Base-by-base conservation (phyloP, 2,329 filamentous ascomycete genomes). In the Falciphora oryzae region DNA sequence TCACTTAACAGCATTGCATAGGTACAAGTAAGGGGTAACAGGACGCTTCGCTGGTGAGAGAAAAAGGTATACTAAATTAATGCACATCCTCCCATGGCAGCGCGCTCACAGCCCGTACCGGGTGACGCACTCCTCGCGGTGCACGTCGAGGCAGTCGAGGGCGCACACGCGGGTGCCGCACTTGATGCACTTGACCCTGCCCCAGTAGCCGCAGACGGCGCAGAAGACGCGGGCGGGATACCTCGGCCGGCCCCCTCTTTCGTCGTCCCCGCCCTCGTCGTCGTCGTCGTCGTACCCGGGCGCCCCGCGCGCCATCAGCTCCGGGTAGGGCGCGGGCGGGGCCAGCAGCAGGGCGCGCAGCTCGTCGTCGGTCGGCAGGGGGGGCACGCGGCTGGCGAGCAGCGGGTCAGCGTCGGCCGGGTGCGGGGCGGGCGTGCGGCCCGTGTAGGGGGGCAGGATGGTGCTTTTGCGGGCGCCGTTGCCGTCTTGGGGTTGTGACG, bases 181-280 rank as follows among this genome's bases (percentile, higher is more conserved):
- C 78, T 90, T 91, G 74, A 88, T 83, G 77, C 91, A 94, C 75
- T 83, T 84, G 59, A 92, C 87, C 57, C 87, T 80, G 2, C 90
- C 91, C 90, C 91, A 93, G 75, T 93, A 93, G 18, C 91, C 91
- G 72, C 91, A 94, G 38, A 92, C 86, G 72, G 89, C 89, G 75
- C 91, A 94, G 74, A 93, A 94, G 50, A 79, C 78, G 66, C 90
- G 80, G 60, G 79, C 78, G 2, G 89, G 88, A 67, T 86, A 86
- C 70, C 71, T 75, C 18, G 13, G 28, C 2, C 56, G 14, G n/a
- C 29, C 18, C 66, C 64, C 18, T 50, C 62, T 59, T 66, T n/a
- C 64, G 57, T 75, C 78, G 53, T 77, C 74, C 70, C 71, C 78
- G 78, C 82, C 32, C 69, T 72, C 2, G 80, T 84, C 63, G 80